phyloP scores from a whole-genome alignment of 805 yeast genomes.

The Candida cerambycidarum region DNA sequence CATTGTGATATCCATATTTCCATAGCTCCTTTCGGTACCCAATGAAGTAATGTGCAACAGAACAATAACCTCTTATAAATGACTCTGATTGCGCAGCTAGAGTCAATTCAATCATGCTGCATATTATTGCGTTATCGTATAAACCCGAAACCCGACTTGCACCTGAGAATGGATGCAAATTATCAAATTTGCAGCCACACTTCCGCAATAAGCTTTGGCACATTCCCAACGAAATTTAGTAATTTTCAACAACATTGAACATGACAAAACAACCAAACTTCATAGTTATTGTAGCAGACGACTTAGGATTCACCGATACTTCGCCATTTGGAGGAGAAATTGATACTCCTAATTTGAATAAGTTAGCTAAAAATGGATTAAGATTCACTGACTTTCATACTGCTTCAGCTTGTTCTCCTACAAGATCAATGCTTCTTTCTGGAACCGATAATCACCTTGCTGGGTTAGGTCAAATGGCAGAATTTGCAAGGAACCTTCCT shows the following conservation, averaged over 20 bases:
- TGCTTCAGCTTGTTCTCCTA: conserved; percentile 66
- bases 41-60: too few species aligned
- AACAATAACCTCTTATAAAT: too few species aligned
- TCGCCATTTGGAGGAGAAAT: conserved; percentile 59
- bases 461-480: conserved; percentile 60
- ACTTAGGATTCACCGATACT: conserved; percentile 58
- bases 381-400: conserved; percentile 60
- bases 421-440: conserved; percentile 58
- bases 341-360: conserved; percentile 51
- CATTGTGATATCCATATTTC: too few species aligned
- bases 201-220: not conserved
- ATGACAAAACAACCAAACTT: conserved; percentile 44
- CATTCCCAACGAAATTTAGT: not conserved
- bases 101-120: too few species aligned
- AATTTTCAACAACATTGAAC: not conserved
- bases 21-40: too few species aligned
- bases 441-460: conserved; percentile 66
- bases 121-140: too few species aligned
- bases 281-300: conserved; percentile 59
- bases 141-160: too few species aligned
- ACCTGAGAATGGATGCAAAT: too few species aligned
- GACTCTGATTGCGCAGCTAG: too few species aligned
- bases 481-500: conserved; percentile 38
- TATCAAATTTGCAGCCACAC: conserved; percentile 1
- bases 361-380: conserved; percentile 44